phyloP scores from a whole-genome alignment of 2,329 filamentous ascomycete species.

The Fusarium sp. region DNA sequence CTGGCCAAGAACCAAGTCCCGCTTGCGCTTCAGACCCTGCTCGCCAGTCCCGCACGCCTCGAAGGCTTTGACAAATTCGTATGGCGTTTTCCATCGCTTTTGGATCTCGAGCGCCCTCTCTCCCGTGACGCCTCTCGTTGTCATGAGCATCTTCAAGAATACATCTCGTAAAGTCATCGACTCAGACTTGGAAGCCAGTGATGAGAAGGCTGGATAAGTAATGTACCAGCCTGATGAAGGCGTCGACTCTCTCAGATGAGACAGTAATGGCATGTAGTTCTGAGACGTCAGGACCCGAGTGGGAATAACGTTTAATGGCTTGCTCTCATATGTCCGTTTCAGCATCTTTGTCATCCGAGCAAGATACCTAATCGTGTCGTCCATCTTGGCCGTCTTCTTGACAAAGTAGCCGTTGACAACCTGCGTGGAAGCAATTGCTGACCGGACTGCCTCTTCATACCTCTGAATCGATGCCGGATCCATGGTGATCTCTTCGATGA shows the following conservation, averaged over 20 bases:
- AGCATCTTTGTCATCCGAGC: conserved; percentile 78
- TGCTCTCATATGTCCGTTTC: conserved; percentile 71
- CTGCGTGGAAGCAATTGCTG: conserved; percentile 81
- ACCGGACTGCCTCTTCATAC: conserved; percentile 76
- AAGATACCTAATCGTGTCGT: conserved; percentile 83
- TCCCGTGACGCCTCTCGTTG: conserved; percentile 78
- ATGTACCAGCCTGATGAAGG: conserved; percentile 68
- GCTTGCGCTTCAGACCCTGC: conserved; percentile 66
- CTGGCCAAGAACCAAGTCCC: conserved; percentile 69
- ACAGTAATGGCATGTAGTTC: conserved; percentile 74
- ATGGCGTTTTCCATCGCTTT: conserved; percentile 80
- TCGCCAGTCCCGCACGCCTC: conserved; percentile 64
- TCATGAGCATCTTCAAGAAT: conserved; percentile 89
- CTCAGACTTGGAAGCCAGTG: conserved; percentile 80
- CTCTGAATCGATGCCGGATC: conserved; percentile 64
- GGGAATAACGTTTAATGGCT: conserved; percentile 72
- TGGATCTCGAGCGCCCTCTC: conserved; percentile 86
- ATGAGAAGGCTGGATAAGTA: conserved; percentile 78
- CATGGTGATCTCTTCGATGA: conserved; percentile 79
- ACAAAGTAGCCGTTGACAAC: conserved; percentile 84
- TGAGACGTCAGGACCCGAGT: conserved; percentile 70
- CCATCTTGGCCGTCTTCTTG: conserved; percentile 79
- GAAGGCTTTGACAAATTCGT: conserved; percentile 78
- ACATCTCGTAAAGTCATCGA: conserved; percentile 79
- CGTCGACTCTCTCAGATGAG: conserved; percentile 67